Percentiles rank a stretch among this genome's conserved stretches.
Conservation (phyloP, 805 yeast species). For the Yarrowia bubula region DNA sequence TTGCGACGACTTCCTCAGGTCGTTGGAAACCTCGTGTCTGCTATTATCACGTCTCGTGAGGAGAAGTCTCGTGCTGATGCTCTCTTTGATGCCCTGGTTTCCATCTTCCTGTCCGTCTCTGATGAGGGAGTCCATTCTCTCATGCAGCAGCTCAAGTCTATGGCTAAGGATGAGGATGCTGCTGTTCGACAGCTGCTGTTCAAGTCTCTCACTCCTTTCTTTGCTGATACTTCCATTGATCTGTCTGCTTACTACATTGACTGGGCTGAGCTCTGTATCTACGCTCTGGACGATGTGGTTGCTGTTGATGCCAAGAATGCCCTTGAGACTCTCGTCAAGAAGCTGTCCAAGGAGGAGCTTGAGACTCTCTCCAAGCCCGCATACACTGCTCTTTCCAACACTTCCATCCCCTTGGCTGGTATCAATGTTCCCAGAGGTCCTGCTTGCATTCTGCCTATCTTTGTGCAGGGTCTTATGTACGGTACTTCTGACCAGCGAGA, state of each 20-base stretch:
- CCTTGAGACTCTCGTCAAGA: constrained; percentile 62
- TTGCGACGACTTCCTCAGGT: constrained; percentile 70
- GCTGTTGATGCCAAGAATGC: constrained; percentile 66
- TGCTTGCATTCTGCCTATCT: constrained; percentile 81
- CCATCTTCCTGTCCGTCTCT: constrained; percentile 68
- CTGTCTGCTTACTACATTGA: constrained; percentile 70
- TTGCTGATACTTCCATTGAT: constrained; percentile 62
- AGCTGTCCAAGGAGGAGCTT: constrained; percentile 70
- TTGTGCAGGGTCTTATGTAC: constrained; percentile 92
- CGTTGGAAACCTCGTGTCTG: constrained; percentile 68
- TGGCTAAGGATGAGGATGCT: constrained; percentile 74
- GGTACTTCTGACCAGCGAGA: constrained; percentile 85
- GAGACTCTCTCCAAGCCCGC: constrained; percentile 82
- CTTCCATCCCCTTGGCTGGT: constrained; percentile 66
- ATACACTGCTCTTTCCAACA: constrained; percentile 61
- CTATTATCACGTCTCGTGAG: constrained; percentile 45
- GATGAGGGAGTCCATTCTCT: constrained; percentile 82
- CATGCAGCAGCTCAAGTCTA: constrained; percentile 71
- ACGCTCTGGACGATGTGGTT: constrained; percentile 69
- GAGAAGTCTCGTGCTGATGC: constrained; percentile 44
- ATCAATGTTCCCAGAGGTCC: constrained; percentile 76
- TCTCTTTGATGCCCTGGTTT: constrained; percentile 52
- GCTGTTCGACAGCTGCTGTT: constrained; percentile 50
- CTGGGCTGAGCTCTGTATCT: constrained; percentile 65
- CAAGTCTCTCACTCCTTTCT: constrained; percentile 70